A percentile compares a stretch with the other conserved stretches of the same genome.
Conservation (phyloP, 495 filamentous ascomycete genomes). For the Penicillium atrosanguineum region DNA sequence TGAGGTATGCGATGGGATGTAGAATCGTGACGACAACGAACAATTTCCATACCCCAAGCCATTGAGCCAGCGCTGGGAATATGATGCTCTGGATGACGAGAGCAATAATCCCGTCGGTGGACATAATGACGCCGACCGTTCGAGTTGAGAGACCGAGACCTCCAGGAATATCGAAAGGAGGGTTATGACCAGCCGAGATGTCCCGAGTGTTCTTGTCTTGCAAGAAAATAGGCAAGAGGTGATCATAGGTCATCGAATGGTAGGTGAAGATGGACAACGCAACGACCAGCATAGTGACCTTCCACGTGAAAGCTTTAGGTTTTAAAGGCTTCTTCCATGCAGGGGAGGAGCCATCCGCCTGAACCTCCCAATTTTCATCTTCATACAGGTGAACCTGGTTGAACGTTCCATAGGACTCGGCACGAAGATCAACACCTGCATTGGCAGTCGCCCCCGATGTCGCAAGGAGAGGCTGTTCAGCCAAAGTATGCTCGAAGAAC, state of each 20-base stretch:
- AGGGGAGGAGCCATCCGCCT: slow-evolving; percentile 44
- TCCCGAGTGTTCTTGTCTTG: slow-evolving; percentile 58
- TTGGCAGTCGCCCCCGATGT: slow-evolving; percentile 68
- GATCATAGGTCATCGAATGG: slow-evolving; percentile 84
- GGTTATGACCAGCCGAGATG: slow-evolving; percentile 21
- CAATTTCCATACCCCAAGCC: slow-evolving; percentile 69
- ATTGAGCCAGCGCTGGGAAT: slow-evolving; percentile 68
- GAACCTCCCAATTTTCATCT: slow-evolving; percentile 48
- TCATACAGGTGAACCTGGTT: slow-evolving; percentile 53
- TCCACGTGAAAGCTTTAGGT: slow-evolving; percentile 59
- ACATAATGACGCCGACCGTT: slow-evolving; percentile 75
- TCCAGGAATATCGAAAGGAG: slow-evolving; percentile 61
- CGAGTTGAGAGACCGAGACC: slow-evolving; percentile 72
- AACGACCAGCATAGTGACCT: slow-evolving; percentile 65
- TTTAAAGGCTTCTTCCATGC: slow-evolving; percentile 29
- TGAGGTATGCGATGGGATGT: slow-evolving; percentile 73
- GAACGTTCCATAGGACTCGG: slow-evolving; percentile 79
- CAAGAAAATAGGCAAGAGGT: slow-evolving; percentile 79
- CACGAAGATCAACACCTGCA: slow-evolving; percentile 65
- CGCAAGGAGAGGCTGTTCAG: slow-evolving; percentile 67
- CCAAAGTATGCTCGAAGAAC: slow-evolving; percentile 50
- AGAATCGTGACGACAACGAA: slow-evolving; percentile 71
- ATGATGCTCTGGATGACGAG: slow-evolving; percentile 74
- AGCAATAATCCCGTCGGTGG: slow-evolving; percentile 73
- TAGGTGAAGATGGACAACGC: slow-evolving; percentile 82